Evolutionary conservation across 805 yeast genomes (phyloP).

Genomic region (Saccharomycopsis javanensis): DNA sequence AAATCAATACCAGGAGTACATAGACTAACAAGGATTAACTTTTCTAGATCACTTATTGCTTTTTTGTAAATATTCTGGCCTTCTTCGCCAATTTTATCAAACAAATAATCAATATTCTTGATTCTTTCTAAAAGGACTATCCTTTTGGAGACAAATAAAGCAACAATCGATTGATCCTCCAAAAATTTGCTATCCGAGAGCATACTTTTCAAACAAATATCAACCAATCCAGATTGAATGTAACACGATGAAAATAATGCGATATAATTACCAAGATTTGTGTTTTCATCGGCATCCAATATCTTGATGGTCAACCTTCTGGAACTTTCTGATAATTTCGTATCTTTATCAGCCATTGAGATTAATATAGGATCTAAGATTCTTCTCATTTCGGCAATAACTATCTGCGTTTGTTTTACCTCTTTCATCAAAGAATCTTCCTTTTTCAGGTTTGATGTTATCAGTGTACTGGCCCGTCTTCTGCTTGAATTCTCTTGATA

Average conservation of each 20-base stretch:
- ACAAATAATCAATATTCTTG: constrained; percentile 11
- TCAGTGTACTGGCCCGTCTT: neutral
- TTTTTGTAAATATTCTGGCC: constrained; percentile 6
- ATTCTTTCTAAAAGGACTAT: constrained; percentile 2
- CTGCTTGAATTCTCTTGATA: neutral
- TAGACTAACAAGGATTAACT: constrained; percentile 9
- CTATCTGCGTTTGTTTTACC: constrained; percentile 1
- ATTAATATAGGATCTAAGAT: constrained; percentile 14
- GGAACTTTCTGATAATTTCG: constrained; percentile 14
- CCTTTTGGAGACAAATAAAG: constrained; percentile 13
- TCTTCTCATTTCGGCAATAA: constrained; percentile 10
- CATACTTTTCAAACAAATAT: constrained; percentile 6
- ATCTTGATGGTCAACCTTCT: constrained; percentile 12
- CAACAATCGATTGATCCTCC: constrained; percentile 11
- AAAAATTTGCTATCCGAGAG: constrained; percentile 11
- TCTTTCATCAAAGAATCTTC: constrained; percentile 4
- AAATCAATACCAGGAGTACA: constrained; percentile 16
- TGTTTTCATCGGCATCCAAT: constrained; percentile 12
- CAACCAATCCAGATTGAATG: constrained; percentile 16
- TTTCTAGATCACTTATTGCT: constrained; percentile 9
- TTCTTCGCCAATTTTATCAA: constrained; percentile 12
- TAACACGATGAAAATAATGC: constrained; percentile 16
- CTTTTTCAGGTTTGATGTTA: neutral
- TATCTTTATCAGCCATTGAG: constrained; percentile 15
- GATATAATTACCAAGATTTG: constrained; percentile 4